Conservation (phyloP, 768 basidiomycete genomes). For the Harrya chromipes region DNA sequence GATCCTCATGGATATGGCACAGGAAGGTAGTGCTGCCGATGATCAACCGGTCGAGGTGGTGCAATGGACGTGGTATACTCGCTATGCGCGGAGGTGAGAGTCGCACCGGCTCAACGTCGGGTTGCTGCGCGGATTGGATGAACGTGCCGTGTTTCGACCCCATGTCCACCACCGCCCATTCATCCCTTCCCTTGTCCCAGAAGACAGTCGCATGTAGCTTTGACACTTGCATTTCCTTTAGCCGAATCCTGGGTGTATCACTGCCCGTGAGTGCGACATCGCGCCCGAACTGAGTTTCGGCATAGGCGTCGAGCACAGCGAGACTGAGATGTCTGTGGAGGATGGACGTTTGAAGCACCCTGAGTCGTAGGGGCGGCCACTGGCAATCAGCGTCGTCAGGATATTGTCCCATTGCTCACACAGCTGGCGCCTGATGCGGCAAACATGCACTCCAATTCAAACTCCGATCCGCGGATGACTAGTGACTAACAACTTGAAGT, state of each 20-base stretch:
- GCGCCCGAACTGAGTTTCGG: constrained; percentile 71
- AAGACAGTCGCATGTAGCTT: constrained; percentile 76
- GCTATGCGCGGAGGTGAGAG: constrained; percentile 65
- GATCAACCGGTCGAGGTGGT: constrained; percentile 62
- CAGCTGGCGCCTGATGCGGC: not conserved
- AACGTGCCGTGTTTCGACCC: constrained; percentile 85
- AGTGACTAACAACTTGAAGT: too few relatives aligned
- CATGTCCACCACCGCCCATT: constrained; percentile 81
- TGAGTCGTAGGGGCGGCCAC: constrained; percentile 44
- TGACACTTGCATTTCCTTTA: constrained; percentile 83
- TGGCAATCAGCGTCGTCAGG: constrained; percentile 51
- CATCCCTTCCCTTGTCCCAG: constrained; percentile 56
- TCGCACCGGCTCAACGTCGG: constrained; percentile 37
- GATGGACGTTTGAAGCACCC: constrained; percentile 38
- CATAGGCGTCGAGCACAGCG: constrained; percentile 59
- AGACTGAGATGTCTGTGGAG: constrained; percentile 51
- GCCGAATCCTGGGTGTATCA: constrained; percentile 58
- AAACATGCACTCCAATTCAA: constrained; percentile 10
- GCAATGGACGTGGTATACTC: constrained; percentile 62
- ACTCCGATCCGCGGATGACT: constrained; percentile 17
- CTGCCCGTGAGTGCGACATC: constrained; percentile 54
- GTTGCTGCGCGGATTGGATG: constrained; percentile 32
- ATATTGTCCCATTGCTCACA: not conserved
- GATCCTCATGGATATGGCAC: constrained; percentile 64
- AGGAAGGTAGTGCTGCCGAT: constrained; percentile 70